Base-by-base conservation (phyloP, 495 filamentous ascomycete genomes). In the Talaromyces adpressus region DNA sequence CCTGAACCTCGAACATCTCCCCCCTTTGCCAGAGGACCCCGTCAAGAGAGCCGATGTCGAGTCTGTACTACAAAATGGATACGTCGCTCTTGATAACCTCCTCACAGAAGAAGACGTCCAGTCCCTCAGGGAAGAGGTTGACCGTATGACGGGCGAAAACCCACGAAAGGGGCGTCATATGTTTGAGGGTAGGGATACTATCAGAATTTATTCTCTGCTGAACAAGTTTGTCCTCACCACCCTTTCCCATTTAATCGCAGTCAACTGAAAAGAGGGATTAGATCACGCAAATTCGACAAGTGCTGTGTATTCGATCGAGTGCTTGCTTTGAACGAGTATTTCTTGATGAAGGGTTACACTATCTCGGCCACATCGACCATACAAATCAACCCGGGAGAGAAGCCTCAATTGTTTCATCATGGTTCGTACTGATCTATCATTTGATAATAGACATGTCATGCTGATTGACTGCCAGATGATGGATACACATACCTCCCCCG, bases 381-480 rank as follows among this genome's bases (percentile, higher is more conserved):
- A 30, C 39, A 68, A 39, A 68, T 66, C 41, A 62, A 62, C 11
- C 67, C 67, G 0, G 64, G 62, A 18, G 63, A 64, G 47, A 62
- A 64, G 25, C 47, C 64, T 22, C 67, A 68, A 34, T n/a, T 54
- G 7, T 59, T 68, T 7, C 67, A 68, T 29, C 64, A 64, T 22
- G 67, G 65, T 51, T 16, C 5, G 25, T 39, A 20, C 56, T 12
- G 6, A 6, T 27, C 12, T n/a, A 39, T 34, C 4, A 6, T 14
- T 5, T 18, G 25, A 57, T 9, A 6, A 57, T n/a, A 30, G 7
- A 57, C 18, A 11, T 30, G 12, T 23, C 16, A 8, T 57, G 9
- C 22, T 57, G 30, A 27, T 32, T 57, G 23, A 25, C 23, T 59
- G 27, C 7, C 18, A 59, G 57, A 59, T 59, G 57, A 59, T 36